phyloP scores from a whole-genome alignment of 768 basidiomycete species.

The Stropharia rugosoannulata region DNA sequence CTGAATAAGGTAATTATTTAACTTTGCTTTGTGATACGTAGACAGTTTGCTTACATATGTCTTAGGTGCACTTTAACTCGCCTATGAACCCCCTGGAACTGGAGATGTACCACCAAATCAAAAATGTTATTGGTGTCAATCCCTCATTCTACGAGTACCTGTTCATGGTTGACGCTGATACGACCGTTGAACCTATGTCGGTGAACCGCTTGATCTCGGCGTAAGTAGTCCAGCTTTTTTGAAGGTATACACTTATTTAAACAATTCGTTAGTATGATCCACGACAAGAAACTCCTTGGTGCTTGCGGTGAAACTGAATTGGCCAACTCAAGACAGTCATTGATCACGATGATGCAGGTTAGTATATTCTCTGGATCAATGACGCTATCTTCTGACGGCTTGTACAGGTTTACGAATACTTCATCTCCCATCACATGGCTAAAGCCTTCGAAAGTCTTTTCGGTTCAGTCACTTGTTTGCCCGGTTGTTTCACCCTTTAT shows the following conservation, averaged over 20 bases:
- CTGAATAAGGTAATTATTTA: constrained; percentile 77
- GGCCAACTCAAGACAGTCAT: constrained; percentile 90
- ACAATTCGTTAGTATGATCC: constrained; percentile 75
- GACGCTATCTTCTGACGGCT: constrained; percentile 2
- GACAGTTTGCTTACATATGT: not conserved
- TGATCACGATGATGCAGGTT: constrained; percentile 97
- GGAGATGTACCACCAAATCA: constrained; percentile 99
- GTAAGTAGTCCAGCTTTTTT: constrained; percentile 45
- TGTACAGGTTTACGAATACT: constrained; percentile 92
- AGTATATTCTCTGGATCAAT: constrained; percentile 11
- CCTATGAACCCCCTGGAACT: constrained; percentile 97
- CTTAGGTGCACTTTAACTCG: constrained; percentile 91
- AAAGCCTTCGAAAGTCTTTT: constrained; percentile 98
- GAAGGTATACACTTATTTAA: not conserved
- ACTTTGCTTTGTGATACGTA: not conserved
- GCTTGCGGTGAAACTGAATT: constrained; percentile 95
- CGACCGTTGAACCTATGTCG: constrained; percentile 84
- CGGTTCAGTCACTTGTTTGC: constrained; percentile 96
- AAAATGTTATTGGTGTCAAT: constrained; percentile 99
- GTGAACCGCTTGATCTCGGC: constrained; percentile 91
- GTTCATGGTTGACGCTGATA: constrained; percentile 94
- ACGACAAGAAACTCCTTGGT: constrained; percentile 91
- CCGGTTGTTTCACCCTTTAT: constrained; percentile 98
- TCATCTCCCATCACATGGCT: constrained; percentile 97
- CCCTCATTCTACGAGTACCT: constrained; percentile 97